Conservation (phyloP, 2,329 filamentous ascomycete genomes). For the Rutstroemia sp. region DNA sequence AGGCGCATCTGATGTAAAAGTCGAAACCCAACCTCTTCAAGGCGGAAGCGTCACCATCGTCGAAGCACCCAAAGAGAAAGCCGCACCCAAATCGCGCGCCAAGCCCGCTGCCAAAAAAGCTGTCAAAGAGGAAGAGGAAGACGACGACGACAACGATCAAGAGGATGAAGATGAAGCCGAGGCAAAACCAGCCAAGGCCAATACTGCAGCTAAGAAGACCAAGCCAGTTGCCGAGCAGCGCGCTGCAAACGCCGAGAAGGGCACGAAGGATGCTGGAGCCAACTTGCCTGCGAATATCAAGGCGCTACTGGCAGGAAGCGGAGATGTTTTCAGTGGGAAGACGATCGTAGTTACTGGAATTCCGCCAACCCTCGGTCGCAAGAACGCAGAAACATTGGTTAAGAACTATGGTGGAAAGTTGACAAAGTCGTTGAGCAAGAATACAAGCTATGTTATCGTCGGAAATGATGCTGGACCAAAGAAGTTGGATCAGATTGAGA, state of each 20-base stretch:
- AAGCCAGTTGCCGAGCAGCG: conserved; percentile 19
- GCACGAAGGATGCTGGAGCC: conserved; percentile 5
- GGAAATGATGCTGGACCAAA: conserved; percentile 22
- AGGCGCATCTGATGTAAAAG: neutral
- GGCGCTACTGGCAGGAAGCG: conserved; percentile 11
- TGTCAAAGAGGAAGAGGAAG: neutral
- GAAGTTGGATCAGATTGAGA: conserved; percentile 20
- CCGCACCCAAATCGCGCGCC: neutral
- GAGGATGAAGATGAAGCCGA: neutral
- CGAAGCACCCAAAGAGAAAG: conserved; percentile 1
- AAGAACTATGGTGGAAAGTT: conserved; percentile 18
- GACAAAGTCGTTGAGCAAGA: conserved; percentile 17
- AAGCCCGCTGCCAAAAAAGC: neutral
- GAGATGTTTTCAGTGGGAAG: conserved; percentile 10
- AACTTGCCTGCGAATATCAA: conserved; percentile 17
- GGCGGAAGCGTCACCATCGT: conserved; percentile 12
- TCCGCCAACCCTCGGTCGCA: conserved; percentile 17
- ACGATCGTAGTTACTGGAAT: conserved; percentile 19
- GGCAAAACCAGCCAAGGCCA: neutral
- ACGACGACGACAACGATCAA: neutral
- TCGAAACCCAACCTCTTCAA: conserved; percentile 10
- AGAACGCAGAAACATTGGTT: conserved; percentile 19
- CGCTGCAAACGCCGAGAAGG: conserved; percentile 16
- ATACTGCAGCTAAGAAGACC: conserved; percentile 15
- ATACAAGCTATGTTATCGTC: conserved; percentile 20